phyloP scores from a whole-genome alignment of 31 red algal species.

The Odonthalia washingtoniensis region DNA sequence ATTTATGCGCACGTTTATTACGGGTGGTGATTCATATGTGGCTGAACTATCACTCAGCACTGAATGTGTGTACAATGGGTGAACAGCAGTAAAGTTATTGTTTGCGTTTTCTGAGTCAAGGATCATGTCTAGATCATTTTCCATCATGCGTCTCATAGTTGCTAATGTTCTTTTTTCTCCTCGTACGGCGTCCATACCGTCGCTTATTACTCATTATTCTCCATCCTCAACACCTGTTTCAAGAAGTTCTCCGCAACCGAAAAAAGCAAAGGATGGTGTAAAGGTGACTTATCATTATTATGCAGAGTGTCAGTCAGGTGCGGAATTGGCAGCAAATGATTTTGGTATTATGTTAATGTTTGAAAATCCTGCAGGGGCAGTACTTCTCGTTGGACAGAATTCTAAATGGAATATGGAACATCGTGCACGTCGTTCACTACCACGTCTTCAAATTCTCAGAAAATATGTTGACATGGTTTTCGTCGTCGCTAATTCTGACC shows the following conservation, averaged over 20 bases:
- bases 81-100: too few species aligned
- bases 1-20: conserved; percentile 56
- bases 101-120: conserved; percentile 59
- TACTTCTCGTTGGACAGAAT: conserved; percentile 68
- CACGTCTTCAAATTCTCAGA: conserved; percentile 60
- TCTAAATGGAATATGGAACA: conserved; percentile 41
- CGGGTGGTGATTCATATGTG: conserved; percentile 54
- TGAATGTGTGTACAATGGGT: conserved; percentile 53
- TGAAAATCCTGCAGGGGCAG: conserved; percentile 54
- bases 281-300: conserved; percentile 43
- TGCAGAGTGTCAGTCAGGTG: conserved; percentile 13
- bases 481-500: too few species aligned
- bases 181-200: too few species aligned
- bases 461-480: conserved; percentile 50
- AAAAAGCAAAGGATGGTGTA: too few species aligned
- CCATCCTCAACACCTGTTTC: too few species aligned
- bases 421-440: background rate
- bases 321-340: conserved; percentile 15
- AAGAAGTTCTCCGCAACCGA: too few species aligned
- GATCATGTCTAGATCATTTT: conserved; percentile 67
- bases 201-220: too few species aligned
- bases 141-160: conserved; percentile 75
- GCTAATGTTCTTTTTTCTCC: conserved; percentile 55
- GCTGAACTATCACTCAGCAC: conserved; percentile 53
- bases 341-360: too few species aligned